phyloP scores from a whole-genome alignment of 2,329 filamentous ascomycete genomes.

The Penicillium aurantiogriseum region DNA sequence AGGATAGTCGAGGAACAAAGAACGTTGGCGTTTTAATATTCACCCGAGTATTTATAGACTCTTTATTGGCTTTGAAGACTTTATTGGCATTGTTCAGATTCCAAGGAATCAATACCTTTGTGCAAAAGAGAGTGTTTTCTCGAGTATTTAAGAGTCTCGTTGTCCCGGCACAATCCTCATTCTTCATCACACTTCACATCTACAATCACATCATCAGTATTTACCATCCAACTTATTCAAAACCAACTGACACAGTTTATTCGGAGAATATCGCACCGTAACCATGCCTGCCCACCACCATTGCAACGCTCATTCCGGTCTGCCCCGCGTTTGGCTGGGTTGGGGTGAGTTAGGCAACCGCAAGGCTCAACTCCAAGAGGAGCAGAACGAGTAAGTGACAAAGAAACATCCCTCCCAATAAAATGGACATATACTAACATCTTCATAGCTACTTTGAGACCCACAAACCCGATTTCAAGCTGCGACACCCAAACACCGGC shows the following conservation, averaged over 20 bases:
- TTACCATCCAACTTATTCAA: neutral
- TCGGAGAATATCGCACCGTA: neutral
- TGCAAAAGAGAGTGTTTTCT: neutral
- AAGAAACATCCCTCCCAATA: neutral
- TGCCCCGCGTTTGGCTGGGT: conserved; percentile 4
- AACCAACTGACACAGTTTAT: neutral
- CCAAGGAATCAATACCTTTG: neutral
- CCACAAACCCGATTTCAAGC: neutral
- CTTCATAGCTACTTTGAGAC: neutral
- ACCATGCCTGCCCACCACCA: neutral
- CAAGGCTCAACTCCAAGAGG: conserved; percentile 1
- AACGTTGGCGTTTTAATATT: neutral
- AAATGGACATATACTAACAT: neutral
- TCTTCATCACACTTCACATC: neutral
- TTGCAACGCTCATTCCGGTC: neutral
- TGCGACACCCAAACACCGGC: neutral
- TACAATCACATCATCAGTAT: neutral
- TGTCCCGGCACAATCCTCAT: neutral
- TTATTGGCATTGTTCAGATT: neutral
- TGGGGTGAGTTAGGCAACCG: conserved; percentile 5
- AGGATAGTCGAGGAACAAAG: neutral
- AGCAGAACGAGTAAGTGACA: conserved; percentile 1
- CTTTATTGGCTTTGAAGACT: neutral
- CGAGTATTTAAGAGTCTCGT: neutral
- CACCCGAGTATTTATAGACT: neutral